These are phyloP conservation scores for Scleromitrula shiraiana DNA, from an alignment of 2,329 filamentous ascomycete genomes.

Conservation along the genomic window DNA sequence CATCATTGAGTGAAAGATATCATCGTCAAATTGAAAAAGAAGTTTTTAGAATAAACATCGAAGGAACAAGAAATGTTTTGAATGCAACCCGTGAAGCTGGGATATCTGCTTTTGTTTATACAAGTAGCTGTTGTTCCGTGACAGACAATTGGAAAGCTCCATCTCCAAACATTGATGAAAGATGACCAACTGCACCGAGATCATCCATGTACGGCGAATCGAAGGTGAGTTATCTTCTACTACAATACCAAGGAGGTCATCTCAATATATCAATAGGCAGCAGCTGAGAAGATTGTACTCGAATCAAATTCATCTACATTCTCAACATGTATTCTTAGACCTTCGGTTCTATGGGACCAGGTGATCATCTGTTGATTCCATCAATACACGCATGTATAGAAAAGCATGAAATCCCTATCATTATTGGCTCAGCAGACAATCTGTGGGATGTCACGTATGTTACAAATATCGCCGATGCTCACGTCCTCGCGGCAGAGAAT, in stretches of 20 bases:
- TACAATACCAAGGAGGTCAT: too few relatives aligned
- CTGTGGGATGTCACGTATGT: slow-evolving; percentile 4
- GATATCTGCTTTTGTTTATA: background rate
- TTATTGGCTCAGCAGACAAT: background rate
- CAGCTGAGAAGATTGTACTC: background rate
- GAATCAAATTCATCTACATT: background rate
- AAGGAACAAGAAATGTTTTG: background rate
- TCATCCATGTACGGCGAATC: slow-evolving; percentile 3
- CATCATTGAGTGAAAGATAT: slow-evolving; percentile 3
- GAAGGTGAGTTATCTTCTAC: background rate
- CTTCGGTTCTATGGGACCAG: slow-evolving; percentile 5
- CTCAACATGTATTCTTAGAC: slow-evolving; percentile 3
- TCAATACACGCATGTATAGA: slow-evolving; percentile 5
- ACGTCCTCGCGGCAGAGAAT: slow-evolving; percentile 3
- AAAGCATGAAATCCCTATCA: background rate
- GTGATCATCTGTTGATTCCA: background rate
- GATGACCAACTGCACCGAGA: background rate
- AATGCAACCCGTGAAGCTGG: background rate
- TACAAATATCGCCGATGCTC: slow-evolving; percentile 5
- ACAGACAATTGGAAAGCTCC: slow-evolving; percentile 1
- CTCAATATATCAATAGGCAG: background rate
- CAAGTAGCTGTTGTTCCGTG: slow-evolving; percentile 5
- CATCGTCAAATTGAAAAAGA: background rate
- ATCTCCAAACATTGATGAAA: slow-evolving; percentile 2
- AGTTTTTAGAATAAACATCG: background rate